These are phyloP conservation scores for Pseudonitzschia delicatissima DNA, from an alignment of 108 stramenopile genomes.

Conservation along the genomic window DNA sequence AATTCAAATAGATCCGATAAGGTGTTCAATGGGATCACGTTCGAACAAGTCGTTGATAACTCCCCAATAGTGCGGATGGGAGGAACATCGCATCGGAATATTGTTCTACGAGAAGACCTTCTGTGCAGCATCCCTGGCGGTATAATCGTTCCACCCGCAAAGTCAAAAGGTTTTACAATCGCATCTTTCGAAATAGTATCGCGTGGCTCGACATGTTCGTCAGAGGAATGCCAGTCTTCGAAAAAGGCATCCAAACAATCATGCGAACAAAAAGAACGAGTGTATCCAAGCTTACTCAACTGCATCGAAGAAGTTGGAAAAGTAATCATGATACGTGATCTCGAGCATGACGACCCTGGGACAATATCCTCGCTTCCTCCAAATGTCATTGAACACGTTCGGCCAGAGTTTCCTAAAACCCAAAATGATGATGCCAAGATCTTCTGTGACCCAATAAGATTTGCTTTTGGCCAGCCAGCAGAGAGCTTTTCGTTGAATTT, in stretches of 20 bases:
- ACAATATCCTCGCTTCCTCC: constrained; percentile 10
- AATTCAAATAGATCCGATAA: constrained; percentile 46
- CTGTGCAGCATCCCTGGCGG: constrained; percentile 56
- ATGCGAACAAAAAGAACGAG: background rate
- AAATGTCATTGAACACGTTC: constrained; percentile 5
- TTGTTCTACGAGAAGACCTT: constrained; percentile 26
- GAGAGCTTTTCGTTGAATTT: constrained; percentile 11
- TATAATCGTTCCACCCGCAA: constrained; percentile 34
- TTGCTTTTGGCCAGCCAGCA: background rate
- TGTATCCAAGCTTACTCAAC: background rate
- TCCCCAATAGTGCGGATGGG: constrained; percentile 13
- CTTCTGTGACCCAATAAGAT: background rate
- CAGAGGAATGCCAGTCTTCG: background rate
- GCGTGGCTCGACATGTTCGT: background rate
- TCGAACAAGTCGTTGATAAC: background rate
- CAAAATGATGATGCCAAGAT: constrained; percentile 13
- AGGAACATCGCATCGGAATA: background rate
- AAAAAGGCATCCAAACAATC: constrained; percentile 2
- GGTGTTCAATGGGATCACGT: constrained; percentile 24
- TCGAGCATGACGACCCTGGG: constrained; percentile 6
- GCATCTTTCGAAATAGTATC: background rate
- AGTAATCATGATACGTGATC: background rate
- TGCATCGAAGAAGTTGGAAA: background rate
- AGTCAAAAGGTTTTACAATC: constrained; percentile 21
- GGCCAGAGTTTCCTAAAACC: constrained; percentile 9